phyloP scores from a whole-genome alignment of 2,329 filamentous ascomycete species.

The Ophiostoma sp. region DNA sequence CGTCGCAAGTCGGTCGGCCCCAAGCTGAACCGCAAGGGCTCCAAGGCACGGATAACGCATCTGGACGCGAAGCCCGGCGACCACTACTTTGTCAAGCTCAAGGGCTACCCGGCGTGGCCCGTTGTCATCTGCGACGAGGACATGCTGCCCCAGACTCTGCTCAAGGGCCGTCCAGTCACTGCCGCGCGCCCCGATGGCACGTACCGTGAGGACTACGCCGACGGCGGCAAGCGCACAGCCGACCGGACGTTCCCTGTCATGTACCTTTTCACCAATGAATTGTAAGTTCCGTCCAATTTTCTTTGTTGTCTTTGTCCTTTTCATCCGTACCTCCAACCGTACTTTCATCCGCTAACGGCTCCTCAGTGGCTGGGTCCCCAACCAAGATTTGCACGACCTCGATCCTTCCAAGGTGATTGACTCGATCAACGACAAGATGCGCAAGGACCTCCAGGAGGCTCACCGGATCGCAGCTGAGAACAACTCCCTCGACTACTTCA shows the following conservation, averaged over 20 bases:
- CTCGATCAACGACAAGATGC: slow-evolving; percentile 68
- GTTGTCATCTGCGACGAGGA: slow-evolving; percentile 89
- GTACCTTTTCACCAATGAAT: slow-evolving; percentile 93
- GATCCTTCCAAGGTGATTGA: slow-evolving; percentile 66
- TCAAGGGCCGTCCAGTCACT: slow-evolving; percentile 75
- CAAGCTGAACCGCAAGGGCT: slow-evolving; percentile 82
- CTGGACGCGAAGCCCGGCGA: slow-evolving; percentile 84
- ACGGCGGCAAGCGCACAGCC: slow-evolving; percentile 77
- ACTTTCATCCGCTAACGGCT: slow-evolving; percentile 6
- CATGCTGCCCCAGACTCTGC: slow-evolving; percentile 77
- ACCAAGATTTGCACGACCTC: slow-evolving; percentile 74
- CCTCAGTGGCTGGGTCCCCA: slow-evolving; percentile 80
- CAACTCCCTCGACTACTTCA: slow-evolving; percentile 75
- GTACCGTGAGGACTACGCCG: slow-evolving; percentile 79
- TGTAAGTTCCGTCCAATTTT: slow-evolving; percentile 58
- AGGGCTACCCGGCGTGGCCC: slow-evolving; percentile 92
- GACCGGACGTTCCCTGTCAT: slow-evolving; percentile 91
- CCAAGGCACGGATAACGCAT: slow-evolving; percentile 63
- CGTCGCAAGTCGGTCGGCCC: slow-evolving; percentile 73
- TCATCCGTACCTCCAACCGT: not conserved
- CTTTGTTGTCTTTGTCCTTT: slow-evolving; percentile 18
- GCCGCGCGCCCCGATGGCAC: slow-evolving; percentile 76
- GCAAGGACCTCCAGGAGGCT: slow-evolving; percentile 71
- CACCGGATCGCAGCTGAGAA: slow-evolving; percentile 75
- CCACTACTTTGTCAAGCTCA: slow-evolving; percentile 87